phyloP scores from a whole-genome alignment of 1,284 basidiomycete species.

The Mycena citricolor region DNA sequence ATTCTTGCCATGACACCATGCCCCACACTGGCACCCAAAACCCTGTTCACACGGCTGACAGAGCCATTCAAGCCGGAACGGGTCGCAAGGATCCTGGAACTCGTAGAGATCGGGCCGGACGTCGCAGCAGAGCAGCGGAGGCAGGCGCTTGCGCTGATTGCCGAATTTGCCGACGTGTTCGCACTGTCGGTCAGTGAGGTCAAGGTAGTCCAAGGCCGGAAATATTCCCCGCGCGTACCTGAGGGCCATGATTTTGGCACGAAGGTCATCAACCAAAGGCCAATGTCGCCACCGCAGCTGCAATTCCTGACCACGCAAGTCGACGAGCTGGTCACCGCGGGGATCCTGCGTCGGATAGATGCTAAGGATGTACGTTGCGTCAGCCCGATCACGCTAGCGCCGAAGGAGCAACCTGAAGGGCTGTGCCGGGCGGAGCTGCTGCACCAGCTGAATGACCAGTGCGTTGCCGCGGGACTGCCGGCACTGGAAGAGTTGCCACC shows the following conservation, averaged over 20 bases:
- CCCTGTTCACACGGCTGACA: constrained; percentile 5
- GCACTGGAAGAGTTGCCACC: constrained; percentile 6
- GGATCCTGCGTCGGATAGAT: constrained; percentile 4
- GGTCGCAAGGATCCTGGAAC: constrained; percentile 1
- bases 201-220: constrained; percentile 22
- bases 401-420: constrained; percentile 26
- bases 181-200: constrained; percentile 32
- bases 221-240: constrained; percentile 26
- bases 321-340: constrained; percentile 33
- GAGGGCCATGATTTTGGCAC: constrained; percentile 24
- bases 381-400: constrained; percentile 10
- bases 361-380: constrained; percentile 11
- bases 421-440: constrained; percentile 6
- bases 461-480: constrained; percentile 25
- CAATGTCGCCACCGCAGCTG: constrained; percentile 31
- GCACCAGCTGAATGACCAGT: constrained; percentile 10
- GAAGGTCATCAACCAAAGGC: constrained; percentile 27
- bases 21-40: too few species aligned
- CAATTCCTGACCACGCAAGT: constrained; percentile 30
- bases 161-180: constrained; percentile 31
- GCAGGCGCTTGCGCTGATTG: constrained; percentile 7
- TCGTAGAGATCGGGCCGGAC: constrained; percentile 22
- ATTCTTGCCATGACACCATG: neutral
- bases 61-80: constrained; percentile 11
- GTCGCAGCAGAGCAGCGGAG: constrained; percentile 4